A percentile compares a stretch with the other conserved stretches of the same genome.
These are phyloP conservation scores for Rubia peregrina DNA, from an alignment of 305 asterid species.

Conservation along the genomic window DNA sequence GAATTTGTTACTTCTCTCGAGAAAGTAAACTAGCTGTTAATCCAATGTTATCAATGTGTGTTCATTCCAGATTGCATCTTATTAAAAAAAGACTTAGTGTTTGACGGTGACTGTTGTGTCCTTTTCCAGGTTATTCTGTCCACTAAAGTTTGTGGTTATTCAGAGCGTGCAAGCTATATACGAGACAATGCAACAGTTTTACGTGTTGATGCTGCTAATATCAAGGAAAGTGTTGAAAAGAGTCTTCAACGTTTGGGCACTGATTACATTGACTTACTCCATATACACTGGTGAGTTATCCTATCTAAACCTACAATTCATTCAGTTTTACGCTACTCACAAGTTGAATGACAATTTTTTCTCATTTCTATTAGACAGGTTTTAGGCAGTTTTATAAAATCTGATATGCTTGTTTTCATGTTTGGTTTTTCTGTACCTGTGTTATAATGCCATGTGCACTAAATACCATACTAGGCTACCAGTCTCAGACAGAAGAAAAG, in stretches of 20 bases:
- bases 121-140: conserved; percentile 65
- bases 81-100: not conserved
- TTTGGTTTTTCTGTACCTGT: not conserved
- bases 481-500: not conserved
- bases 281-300: conserved; percentile 77
- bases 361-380: not conserved
- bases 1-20: not conserved
- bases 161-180: conserved; percentile 45
- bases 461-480: not conserved
- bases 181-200: conserved; percentile 53
- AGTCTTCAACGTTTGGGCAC: conserved; percentile 85
- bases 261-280: conserved; percentile 90
- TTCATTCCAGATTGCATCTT: not conserved
- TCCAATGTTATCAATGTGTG: not conserved
- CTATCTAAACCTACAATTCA: not conserved
- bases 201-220: conserved; percentile 89
- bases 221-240: conserved; percentile 85
- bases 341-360: not conserved
- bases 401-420: not conserved
- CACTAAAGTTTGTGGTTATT: conserved; percentile 81
- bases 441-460: not conserved
- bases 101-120: not conserved
- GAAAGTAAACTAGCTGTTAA: not conserved
- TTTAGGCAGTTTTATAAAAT: not conserved
- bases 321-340: not conserved